These are phyloP conservation scores for Paramecium caudatum DNA, from an alignment of 73 alveolate genomes.

Conservation along the genomic window DNA sequence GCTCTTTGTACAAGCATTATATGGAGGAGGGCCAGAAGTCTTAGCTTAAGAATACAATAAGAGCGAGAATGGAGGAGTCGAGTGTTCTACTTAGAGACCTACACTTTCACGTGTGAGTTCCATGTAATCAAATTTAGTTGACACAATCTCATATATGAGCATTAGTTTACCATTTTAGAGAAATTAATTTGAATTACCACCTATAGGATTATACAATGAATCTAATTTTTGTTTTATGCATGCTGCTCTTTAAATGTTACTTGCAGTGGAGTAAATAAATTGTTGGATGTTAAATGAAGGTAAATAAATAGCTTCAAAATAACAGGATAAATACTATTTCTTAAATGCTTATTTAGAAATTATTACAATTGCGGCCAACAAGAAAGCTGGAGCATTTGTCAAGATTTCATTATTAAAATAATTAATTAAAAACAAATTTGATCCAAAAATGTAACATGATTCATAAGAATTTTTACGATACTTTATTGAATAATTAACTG, in stretches of 20 bases:
- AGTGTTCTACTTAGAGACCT: slow-evolving; percentile 8
- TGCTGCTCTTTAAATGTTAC: slow-evolving; percentile 21
- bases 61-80: slow-evolving; percentile 3
- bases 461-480: slow-evolving; percentile 43
- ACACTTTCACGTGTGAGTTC: slow-evolving; percentile 65
- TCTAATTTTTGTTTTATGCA: slow-evolving; percentile 58
- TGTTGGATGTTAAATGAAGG: slow-evolving; percentile 62
- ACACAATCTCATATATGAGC: slow-evolving; percentile 46
- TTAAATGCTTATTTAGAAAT: slow-evolving; percentile 33
- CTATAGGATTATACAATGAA: slow-evolving; percentile 51
- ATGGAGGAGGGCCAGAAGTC: slow-evolving; percentile 71
- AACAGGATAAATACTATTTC: background rate
- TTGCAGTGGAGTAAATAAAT: slow-evolving; percentile 45
- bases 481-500: slow-evolving; percentile 28
- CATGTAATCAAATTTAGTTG: background rate
- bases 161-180: slow-evolving; percentile 26
- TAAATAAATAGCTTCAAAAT: background rate
- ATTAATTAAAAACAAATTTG: slow-evolving; percentile 18
- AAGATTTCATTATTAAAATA: background rate
- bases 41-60: slow-evolving; percentile 18
- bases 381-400: slow-evolving; percentile 63
- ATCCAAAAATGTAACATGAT: slow-evolving; percentile 49
- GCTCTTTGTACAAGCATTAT: slow-evolving; percentile 30
- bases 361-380: background rate
- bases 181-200: slow-evolving; percentile 44